phyloP scores from a whole-genome alignment of 441 rosid species.

The Populus hybrid region DNA sequence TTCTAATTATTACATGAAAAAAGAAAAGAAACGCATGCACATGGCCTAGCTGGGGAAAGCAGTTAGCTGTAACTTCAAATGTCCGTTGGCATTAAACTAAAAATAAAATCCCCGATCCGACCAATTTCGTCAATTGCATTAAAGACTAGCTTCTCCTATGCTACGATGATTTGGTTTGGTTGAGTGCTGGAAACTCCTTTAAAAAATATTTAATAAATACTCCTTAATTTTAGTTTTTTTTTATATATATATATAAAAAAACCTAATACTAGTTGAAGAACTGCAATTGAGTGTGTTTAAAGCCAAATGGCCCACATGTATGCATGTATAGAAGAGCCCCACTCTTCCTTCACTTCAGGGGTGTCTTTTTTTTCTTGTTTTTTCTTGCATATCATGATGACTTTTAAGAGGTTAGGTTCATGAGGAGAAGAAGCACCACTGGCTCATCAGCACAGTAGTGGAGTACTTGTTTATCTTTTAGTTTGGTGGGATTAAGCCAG shows the following conservation, averaged over 20 bases:
- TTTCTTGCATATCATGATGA: constrained; percentile 19
- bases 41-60: constrained; percentile 39
- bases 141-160: neutral
- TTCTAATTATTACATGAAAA: neutral
- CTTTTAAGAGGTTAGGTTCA: constrained; percentile 18
- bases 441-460: neutral
- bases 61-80: constrained; percentile 22
- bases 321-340: too few relatives aligned
- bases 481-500: constrained; percentile 13
- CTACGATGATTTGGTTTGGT: neutral
- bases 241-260: too few relatives aligned
- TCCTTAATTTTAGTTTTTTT: neutral
- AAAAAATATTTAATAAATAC: neutral
- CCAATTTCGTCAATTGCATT: neutral
- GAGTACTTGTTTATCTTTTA: constrained; percentile 23
- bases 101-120: neutral
- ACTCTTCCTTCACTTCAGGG: too few relatives aligned
- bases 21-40: constrained; percentile 26
- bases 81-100: constrained; percentile 1
- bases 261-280: constrained; percentile 19
- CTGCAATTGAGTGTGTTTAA: constrained; percentile 58
- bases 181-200: neutral
- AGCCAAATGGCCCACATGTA: constrained; percentile 50
- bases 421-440: neutral
- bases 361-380: neutral